Evolutionary conservation across 23 red algal species (phyloP).

Genomic region (Gracilaria gracilis): DNA sequence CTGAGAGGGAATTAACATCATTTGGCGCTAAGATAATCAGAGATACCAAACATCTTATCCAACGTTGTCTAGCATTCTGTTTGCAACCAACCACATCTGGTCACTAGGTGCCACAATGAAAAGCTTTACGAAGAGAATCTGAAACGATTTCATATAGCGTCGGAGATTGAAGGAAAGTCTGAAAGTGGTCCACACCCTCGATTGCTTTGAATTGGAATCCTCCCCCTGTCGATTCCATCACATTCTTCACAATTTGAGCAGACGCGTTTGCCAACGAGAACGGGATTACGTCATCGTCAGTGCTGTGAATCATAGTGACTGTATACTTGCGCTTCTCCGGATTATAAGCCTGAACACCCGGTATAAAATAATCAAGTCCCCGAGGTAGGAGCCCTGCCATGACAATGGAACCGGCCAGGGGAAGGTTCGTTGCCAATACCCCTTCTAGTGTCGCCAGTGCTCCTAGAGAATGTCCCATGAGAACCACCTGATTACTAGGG

Average conservation of each 20-base stretch:
- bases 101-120: neutral
- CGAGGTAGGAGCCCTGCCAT: neutral
- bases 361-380: neutral
- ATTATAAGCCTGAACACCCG: neutral
- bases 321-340: neutral
- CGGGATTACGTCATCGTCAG: neutral
- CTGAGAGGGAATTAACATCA: no score
- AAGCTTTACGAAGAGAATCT: neutral
- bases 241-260: neutral
- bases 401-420: neutral
- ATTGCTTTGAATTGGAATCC: neutral
- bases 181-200: neutral
- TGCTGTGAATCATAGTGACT: conserved; percentile 1
- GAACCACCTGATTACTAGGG: neutral
- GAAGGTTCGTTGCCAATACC: neutral
- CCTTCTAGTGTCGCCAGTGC: neutral
- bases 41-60: no score
- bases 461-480: neutral
- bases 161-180: neutral
- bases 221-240: neutral
- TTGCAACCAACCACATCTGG: no score
- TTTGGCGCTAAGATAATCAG: no score
- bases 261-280: neutral
- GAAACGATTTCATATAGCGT: neutral
- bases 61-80: no score